A percentile compares a stretch with the other conserved stretches of the same genome.
Evolutionary conservation across 495 filamentous ascomycete species (phyloP).

Genomic region (Terfezia claveryi): DNA sequence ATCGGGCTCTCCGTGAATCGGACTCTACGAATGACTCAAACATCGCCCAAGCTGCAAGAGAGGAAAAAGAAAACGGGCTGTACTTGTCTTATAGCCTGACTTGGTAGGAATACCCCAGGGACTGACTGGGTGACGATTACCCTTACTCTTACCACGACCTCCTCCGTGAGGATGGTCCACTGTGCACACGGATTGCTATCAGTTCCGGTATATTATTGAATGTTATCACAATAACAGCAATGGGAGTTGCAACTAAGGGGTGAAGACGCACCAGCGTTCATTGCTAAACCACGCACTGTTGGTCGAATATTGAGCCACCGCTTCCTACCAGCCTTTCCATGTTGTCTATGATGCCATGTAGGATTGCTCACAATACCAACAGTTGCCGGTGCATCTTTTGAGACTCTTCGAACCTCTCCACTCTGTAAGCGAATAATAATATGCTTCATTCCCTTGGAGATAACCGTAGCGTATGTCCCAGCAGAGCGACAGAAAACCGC

Average conservation of each 20-base stretch:
- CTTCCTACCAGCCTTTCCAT: conserved; percentile 83
- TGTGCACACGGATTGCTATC: conserved; percentile 20
- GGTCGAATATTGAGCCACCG: conserved; percentile 85
- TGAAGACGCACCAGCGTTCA: conserved; percentile 59
- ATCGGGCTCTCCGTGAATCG: too few species aligned
- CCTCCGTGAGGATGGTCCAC: conserved; percentile 93
- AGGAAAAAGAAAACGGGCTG: conserved; percentile 13
- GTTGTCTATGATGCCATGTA: conserved; percentile 66
- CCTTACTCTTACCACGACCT: conserved; percentile 96
- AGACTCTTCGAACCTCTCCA: conserved; percentile 71
- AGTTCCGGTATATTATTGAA: background rate
- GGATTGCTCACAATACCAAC: conserved; percentile 84
- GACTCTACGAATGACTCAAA: too few species aligned
- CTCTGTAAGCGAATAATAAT: conserved; percentile 72
- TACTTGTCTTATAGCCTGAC: conserved; percentile 87
- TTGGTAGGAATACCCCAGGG: conserved; percentile 92
- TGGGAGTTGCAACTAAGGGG: background rate
- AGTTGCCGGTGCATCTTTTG: conserved; percentile 79
- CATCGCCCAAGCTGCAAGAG: too few species aligned
- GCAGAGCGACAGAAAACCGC: conserved; percentile 86
- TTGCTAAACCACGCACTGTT: conserved; percentile 86
- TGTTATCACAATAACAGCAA: too few species aligned
- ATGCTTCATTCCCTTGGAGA: conserved; percentile 58
- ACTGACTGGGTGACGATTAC: conserved; percentile 80
- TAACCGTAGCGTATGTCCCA: conserved; percentile 69